Evolutionary conservation across 169 alveolate species (phyloP), one percentile per base, ranked within the genome.

Genomic region (Cryptosporidium xiaoi): DNA sequence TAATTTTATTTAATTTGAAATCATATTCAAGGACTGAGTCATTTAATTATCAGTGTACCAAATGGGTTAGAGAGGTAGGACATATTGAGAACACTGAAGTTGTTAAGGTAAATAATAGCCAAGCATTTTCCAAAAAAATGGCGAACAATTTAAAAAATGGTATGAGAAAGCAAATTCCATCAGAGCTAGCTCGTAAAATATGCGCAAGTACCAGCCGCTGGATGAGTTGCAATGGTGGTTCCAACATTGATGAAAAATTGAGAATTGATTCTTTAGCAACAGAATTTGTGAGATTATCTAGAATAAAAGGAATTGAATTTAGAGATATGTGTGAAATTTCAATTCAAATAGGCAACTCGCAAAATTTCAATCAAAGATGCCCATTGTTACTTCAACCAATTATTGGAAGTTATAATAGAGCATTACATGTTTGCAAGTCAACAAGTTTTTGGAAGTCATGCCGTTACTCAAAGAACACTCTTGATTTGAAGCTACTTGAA

Each of bases 271-370:
- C 40, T 20, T 71, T 77, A 12, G 87, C 87, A 44, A 77, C 87
- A 18, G 87, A 77, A 27, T 40, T 77, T 13, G 62, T 77, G 5
- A 77, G 71, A 40, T 27, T 77, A 34, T 77, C 87, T 46, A 77
- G 87, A 62, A 77, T 77, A 16, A 18, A 53, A 16, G 87, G 87
- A 3, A 68, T 77, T 62, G 87, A 77, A 29, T 77, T 77, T 77
- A 65, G 87, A 15, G 87, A 77, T 60, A 77, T 77, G 87, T 77
- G 87, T 27, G 87, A 77, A 27, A 64, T 77, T 18, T 51, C 87
- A 20, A 77, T 60, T n/a, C 87, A 56, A 36, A 62, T 77, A 7
- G 87, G 77, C 2, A 77, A 77, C 56, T 29, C 87, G 15, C 87
- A 33, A 60, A 71, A 77, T 44, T 77, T 77, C 18, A 77, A 77